Percentiles rank a stretch among this genome's conserved stretches.
Evolutionary conservation across 768 basidiomycete species (phyloP).

Genomic region (Phlegmacium glaucopus): DNA sequence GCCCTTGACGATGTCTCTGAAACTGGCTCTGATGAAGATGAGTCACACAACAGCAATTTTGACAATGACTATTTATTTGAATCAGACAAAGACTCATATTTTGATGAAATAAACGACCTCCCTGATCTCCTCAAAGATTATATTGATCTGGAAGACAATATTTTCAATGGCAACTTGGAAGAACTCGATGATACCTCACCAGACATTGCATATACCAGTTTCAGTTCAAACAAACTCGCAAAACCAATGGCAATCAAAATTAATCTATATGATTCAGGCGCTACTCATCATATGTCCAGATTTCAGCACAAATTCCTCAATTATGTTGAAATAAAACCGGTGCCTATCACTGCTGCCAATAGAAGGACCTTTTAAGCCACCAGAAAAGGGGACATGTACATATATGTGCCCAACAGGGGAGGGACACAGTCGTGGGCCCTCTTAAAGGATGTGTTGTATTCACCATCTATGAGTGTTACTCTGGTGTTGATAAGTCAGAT

Average conservation of each 20-base stretch:
- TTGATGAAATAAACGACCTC: too few relatives aligned
- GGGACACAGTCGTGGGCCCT: not conserved
- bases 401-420: conserved; percentile 15
- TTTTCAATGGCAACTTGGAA: too few relatives aligned
- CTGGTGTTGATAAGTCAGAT: not conserved
- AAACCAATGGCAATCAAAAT: too few relatives aligned
- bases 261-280: conserved; percentile 14
- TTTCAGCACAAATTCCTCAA: conserved; percentile 10
- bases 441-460: conserved; percentile 11
- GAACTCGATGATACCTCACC: not conserved
- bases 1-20: not conserved
- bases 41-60: too few relatives aligned
- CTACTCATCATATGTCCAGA: too few relatives aligned
- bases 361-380: conserved; percentile 12
- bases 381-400: conserved; percentile 13
- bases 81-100: too few relatives aligned
- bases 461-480: conserved; percentile 3
- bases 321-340: conserved; percentile 11
- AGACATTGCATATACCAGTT: conserved; percentile 5
- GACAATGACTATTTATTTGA: too few relatives aligned
- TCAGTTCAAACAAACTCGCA: too few relatives aligned
- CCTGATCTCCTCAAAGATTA: too few relatives aligned
- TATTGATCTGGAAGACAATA: too few relatives aligned
- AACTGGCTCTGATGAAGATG: not conserved
- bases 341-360: conserved; percentile 17